Conservation (phyloP, 176 grass and related monocot species). For the bread wheat (Triticum aestivum) region IWGSC_CS_RefSeq_v2.1 NC_057813.1:610784417-610784916, state of each 20-base stretch:
- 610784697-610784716: slow-evolving; percentile 66
- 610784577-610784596: slow-evolving; percentile 56
- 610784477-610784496: slow-evolving; percentile 52
- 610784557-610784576: slow-evolving; percentile 70
- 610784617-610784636: slow-evolving; percentile 56
- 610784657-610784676: slow-evolving; percentile 45
- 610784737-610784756: too few relatives aligned
- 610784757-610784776: too few relatives aligned
- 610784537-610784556: slow-evolving; percentile 54
- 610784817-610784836: too few relatives aligned
- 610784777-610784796: too few relatives aligned
- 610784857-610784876: too few relatives aligned
- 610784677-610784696: slow-evolving; percentile 51
- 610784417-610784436: slow-evolving; percentile 35
- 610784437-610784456: slow-evolving; percentile 14
- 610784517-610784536: slow-evolving; percentile 55
- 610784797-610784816: too few relatives aligned
- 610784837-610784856: too few relatives aligned
- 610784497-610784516: slow-evolving; percentile 58
- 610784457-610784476: slow-evolving; percentile 24
- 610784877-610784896: too few relatives aligned
- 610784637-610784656: slow-evolving; percentile 78
- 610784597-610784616: slow-evolving; percentile 66
- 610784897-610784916: too few relatives aligned
- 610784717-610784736: background rate